Evolutionary conservation across 2,329 filamentous ascomycete species (phyloP).

Genomic region (Colletotrichum sansevieriae): DNA sequence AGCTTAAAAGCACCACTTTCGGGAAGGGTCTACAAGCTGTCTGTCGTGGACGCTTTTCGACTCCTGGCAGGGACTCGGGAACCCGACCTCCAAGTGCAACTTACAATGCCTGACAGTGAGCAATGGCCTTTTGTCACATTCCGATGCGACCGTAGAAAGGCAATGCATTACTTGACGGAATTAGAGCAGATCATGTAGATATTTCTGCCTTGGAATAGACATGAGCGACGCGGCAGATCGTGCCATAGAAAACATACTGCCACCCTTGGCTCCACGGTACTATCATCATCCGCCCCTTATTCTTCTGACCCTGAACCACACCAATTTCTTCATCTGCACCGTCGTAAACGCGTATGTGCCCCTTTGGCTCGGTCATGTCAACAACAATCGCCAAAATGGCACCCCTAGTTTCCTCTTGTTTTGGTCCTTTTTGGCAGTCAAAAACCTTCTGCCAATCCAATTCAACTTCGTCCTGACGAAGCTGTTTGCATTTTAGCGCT

Average conservation of each 20-base stretch:
- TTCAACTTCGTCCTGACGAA: background rate
- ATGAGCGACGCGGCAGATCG: background rate
- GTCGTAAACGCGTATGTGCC: background rate
- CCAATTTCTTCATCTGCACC: background rate
- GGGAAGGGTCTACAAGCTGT: background rate
- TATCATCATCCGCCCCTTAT: background rate
- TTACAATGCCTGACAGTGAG: background rate
- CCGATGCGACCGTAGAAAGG: background rate
- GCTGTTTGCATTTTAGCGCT: background rate
- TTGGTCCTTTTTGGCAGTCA: background rate
- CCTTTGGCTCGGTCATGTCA: background rate
- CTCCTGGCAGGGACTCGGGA: background rate
- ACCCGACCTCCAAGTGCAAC: background rate
- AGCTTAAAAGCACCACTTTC: background rate
- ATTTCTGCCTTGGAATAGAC: background rate
- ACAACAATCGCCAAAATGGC: background rate
- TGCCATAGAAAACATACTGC: background rate
- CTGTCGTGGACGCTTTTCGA: background rate
- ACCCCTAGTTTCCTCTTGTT: background rate
- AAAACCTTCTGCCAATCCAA: background rate
- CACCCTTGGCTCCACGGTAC: background rate
- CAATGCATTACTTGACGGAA: background rate
- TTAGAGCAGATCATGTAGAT: background rate
- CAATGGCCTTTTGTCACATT: conserved; percentile 1
- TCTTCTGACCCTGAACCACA: background rate